phyloP scores from a whole-genome alignment of 495 filamentous ascomycete genomes.

The Bombardia bombarda region DNA sequence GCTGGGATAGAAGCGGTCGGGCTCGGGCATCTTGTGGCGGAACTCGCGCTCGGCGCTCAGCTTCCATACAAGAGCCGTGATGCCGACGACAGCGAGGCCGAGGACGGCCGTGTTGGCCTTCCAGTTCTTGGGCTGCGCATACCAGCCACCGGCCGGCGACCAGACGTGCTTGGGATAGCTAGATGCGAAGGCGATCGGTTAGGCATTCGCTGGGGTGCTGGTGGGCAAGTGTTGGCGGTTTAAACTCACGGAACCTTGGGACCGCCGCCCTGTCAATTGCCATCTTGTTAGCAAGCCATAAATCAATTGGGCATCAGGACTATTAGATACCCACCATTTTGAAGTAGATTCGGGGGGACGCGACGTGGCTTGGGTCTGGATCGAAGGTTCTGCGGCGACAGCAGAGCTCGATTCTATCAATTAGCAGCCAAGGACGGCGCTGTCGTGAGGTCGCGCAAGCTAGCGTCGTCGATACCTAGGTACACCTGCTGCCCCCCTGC shows the following conservation, averaged over 20 bases:
- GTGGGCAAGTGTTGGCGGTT: conserved; percentile 1
- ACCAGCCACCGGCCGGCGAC: conserved; percentile 98
- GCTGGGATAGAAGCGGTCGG: conserved; percentile 84
- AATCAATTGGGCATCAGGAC: not conserved
- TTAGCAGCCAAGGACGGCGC: not conserved
- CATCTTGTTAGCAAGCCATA: conserved; percentile 33
- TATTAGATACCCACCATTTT: conserved; percentile 21
- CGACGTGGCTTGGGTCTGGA: conserved; percentile 9
- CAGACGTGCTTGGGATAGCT: conserved; percentile 99
- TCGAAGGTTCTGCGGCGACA: conserved; percentile 1
- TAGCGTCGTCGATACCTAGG: not conserved
- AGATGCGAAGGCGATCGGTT: conserved; percentile 5
- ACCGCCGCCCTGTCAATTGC: conserved; percentile 58
- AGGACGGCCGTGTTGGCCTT: conserved; percentile 86
- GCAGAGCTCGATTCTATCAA: conserved; percentile 4
- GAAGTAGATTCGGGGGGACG: conserved; percentile 6
- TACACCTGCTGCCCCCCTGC: no score
- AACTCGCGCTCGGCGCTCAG: conserved; percentile 77
- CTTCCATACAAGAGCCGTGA: conserved; percentile 67
- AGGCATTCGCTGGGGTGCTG: not conserved
- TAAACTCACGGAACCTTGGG: conserved; percentile 81
- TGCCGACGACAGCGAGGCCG: conserved; percentile 60
- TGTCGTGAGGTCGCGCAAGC: conserved; percentile 4
- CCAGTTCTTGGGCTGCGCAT: conserved; percentile 90
- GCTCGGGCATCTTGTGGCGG: conserved; percentile 78